Evolutionary conservation across 208 protist species (phyloP).

Genomic region (Leishmania braziliensis): DNA sequence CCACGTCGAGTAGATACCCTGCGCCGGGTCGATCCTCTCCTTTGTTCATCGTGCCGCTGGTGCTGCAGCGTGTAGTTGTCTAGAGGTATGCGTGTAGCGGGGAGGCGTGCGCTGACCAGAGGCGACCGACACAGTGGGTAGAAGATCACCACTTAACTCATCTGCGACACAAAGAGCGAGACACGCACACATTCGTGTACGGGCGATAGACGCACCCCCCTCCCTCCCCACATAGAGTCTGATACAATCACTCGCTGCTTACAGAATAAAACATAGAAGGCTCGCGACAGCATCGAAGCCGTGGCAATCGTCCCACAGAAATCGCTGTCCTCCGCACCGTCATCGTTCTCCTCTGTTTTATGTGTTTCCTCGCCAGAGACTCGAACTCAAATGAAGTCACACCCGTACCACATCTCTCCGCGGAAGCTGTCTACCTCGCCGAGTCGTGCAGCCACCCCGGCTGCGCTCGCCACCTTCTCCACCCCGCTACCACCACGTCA

Average conservation of each 20-base stretch:
- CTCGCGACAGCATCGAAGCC: neutral
- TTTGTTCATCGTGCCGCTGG: neutral
- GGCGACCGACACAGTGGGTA: neutral
- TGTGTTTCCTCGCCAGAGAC: too few species aligned
- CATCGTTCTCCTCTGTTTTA: too few species aligned
- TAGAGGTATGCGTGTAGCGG: neutral
- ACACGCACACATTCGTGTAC: neutral
- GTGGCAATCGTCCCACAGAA: neutral
- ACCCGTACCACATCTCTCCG: neutral
- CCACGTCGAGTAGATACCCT: neutral
- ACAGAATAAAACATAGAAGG: neutral
- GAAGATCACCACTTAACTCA: neutral
- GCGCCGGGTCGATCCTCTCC: neutral
- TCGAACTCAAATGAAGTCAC: neutral
- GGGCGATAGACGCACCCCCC: neutral
- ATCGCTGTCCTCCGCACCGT: neutral
- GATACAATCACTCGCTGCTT: neutral
- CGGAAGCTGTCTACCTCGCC: neutral
- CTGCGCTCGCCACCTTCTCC: neutral
- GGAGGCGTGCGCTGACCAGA: neutral
- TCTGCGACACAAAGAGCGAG: neutral
- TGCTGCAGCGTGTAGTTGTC: neutral
- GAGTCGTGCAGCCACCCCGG: neutral
- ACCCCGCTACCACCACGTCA: conserved; percentile 5
- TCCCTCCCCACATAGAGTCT: neutral